phyloP scores from a whole-genome alignment of 495 filamentous ascomycete species.

The Hyaloscypha bicolor region DNA sequence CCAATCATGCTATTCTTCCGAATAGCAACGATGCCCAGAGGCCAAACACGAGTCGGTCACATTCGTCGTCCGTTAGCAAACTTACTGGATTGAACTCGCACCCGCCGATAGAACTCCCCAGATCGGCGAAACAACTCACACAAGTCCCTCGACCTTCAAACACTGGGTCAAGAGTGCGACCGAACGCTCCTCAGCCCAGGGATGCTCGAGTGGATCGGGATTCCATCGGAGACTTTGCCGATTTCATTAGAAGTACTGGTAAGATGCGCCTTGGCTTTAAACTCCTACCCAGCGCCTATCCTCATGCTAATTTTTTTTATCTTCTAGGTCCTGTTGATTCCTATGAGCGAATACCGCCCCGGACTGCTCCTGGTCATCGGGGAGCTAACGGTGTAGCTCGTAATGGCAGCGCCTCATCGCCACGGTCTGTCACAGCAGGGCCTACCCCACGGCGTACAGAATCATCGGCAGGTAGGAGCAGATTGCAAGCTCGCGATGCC shows the following conservation, averaged over 20 bases:
- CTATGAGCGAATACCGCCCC: constrained; percentile 17
- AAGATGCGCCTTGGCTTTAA: not conserved
- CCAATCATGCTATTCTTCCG: not conserved
- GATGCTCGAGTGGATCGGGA: constrained; percentile 67
- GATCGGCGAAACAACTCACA: constrained; percentile 31
- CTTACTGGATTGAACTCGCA: constrained; percentile 41
- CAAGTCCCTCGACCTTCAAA: constrained; percentile 35
- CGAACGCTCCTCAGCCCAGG: constrained; percentile 51
- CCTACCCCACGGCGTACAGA: constrained; percentile 21
- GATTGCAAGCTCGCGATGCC: constrained; percentile 74
- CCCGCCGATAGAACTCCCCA: constrained; percentile 35
- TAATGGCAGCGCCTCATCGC: constrained; percentile 25
- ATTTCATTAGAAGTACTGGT: constrained; percentile 77
- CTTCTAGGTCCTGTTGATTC: constrained; percentile 56
- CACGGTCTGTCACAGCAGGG: constrained; percentile 7
- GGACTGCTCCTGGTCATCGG: constrained; percentile 17
- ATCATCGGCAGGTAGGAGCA: constrained; percentile 39
- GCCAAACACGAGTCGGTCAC: constrained; percentile 27
- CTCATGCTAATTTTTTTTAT: not conserved
- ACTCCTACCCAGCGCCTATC: not conserved
- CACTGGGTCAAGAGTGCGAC: constrained; percentile 36
- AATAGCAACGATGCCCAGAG: constrained; percentile 19
- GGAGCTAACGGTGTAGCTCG: constrained; percentile 24
- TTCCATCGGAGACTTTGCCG: constrained; percentile 75
- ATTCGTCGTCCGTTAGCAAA: constrained; percentile 42